Conservation (phyloP, 768 basidiomycete species). For the Obba rivulosa region DNA sequence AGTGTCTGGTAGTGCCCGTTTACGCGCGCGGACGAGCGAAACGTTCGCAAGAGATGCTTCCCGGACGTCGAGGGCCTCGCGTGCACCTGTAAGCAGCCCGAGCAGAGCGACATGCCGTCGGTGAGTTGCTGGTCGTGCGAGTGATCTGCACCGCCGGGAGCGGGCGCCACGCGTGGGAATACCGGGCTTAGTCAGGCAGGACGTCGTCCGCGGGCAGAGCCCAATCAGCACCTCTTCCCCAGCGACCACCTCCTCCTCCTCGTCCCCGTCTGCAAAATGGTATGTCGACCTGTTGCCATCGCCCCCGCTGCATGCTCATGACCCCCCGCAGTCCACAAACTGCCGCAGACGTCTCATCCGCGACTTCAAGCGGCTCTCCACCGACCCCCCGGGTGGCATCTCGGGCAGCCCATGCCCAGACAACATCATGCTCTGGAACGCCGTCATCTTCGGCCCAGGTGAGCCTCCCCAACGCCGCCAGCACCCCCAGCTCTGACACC, state of each 20-base stretch:
- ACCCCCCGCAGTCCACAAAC: slow-evolving; percentile 70
- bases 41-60: background rate
- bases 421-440: slow-evolving; percentile 99
- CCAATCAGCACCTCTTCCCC: too few species aligned
- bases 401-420: slow-evolving; percentile 96
- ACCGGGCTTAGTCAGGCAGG: too few species aligned
- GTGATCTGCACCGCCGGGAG: too few species aligned
- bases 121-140: too few species aligned
- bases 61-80: too few species aligned
- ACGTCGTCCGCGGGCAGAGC: too few species aligned
- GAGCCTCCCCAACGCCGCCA: slow-evolving; percentile 22
- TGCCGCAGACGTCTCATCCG: slow-evolving; percentile 94
- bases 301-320: background rate
- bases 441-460: slow-evolving; percentile 99
- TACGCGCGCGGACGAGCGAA: background rate
- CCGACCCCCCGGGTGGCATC: slow-evolving; percentile 93
- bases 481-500: slow-evolving; percentile 2
- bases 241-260: too few species aligned
- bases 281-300: background rate
- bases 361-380: slow-evolving; percentile 94
- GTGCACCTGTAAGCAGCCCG: too few species aligned
- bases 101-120: too few species aligned
- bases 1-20: slow-evolving; percentile 31
- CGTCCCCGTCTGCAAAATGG: too few species aligned
- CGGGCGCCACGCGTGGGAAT: too few species aligned